phyloP scores from a whole-genome alignment of 208 protist species.

The Trypanosoma theileri region DNA sequence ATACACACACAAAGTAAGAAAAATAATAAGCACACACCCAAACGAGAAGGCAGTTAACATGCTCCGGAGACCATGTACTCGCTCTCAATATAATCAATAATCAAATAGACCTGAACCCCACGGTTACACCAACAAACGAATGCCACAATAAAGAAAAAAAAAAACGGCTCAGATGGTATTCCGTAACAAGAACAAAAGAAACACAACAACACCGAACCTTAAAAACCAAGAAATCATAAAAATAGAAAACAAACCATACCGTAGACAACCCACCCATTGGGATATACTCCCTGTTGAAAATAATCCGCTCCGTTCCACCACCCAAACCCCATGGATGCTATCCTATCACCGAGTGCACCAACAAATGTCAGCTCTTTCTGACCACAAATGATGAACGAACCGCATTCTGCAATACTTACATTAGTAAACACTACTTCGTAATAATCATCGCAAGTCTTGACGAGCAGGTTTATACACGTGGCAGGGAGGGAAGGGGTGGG shows the following conservation, averaged over 20 bases:
- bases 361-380: too few relatives aligned
- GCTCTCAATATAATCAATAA: not conserved
- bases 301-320: constrained; percentile 21
- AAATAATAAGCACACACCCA: not conserved
- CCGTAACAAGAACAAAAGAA: not conserved
- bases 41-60: not conserved
- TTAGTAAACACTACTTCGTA: too few relatives aligned
- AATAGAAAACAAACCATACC: too few relatives aligned
- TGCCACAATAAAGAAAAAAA: not conserved
- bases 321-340: constrained; percentile 8
- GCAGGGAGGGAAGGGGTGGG: too few relatives aligned
- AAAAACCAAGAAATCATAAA: too few relatives aligned
- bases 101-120: not conserved
- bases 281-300: constrained; percentile 22
- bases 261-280: constrained; percentile 24
- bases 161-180: not conserved
- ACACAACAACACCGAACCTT: too few relatives aligned
- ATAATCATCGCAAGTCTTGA: too few relatives aligned
- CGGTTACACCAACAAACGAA: not conserved
- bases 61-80: not conserved
- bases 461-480: too few relatives aligned
- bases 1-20: too few relatives aligned
- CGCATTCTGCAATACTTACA: too few relatives aligned
- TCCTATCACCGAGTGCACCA: not conserved
- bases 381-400: too few relatives aligned